These are phyloP conservation scores for Linderniella brevidens DNA, from an alignment of 257 asterid species.

Conservation along the genomic window DNA sequence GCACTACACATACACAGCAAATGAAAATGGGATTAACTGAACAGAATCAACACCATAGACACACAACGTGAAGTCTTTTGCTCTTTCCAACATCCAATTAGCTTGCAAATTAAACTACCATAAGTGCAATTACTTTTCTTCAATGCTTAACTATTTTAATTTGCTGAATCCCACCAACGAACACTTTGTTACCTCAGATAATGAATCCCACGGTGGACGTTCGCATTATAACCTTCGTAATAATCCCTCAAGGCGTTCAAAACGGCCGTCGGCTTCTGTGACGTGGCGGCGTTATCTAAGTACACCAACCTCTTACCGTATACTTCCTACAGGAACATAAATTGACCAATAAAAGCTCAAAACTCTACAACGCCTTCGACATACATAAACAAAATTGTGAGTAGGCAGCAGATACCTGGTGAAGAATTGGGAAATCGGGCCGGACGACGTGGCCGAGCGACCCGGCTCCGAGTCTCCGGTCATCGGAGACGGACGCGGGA, in stretches of 20 bases:
- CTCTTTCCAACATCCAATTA: constrained; percentile 1
- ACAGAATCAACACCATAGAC: background rate
- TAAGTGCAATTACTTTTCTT: too few relatives aligned
- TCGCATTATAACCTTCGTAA: constrained; percentile 64
- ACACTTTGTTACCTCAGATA: constrained; percentile 67
- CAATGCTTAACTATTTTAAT: too few relatives aligned
- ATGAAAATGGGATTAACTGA: too few relatives aligned
- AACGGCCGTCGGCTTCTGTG: constrained; percentile 82
- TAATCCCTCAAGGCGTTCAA: constrained; percentile 49
- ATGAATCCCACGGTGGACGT: constrained; percentile 95
- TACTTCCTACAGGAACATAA: constrained; percentile 43
- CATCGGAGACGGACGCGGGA: constrained; percentile 19
- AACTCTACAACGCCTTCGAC: too few relatives aligned
- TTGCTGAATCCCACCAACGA: too few relatives aligned
- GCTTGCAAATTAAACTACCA: too few relatives aligned
- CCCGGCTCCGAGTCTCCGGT: constrained; percentile 35
- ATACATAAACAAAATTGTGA: background rate
- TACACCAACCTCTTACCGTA: constrained; percentile 75
- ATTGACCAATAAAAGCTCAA: background rate
- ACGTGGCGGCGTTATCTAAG: constrained; percentile 94
- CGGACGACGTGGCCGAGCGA: constrained; percentile 64
- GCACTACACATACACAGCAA: constrained; percentile 27
- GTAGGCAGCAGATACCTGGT: constrained; percentile 28
- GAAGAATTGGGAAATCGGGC: constrained; percentile 80
- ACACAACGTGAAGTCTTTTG: too few relatives aligned